Evolutionary conservation across 495 filamentous ascomycete genomes (phyloP), one percentile per base, ranked within the genome.

Genomic region (Neurospora sp.): DNA sequence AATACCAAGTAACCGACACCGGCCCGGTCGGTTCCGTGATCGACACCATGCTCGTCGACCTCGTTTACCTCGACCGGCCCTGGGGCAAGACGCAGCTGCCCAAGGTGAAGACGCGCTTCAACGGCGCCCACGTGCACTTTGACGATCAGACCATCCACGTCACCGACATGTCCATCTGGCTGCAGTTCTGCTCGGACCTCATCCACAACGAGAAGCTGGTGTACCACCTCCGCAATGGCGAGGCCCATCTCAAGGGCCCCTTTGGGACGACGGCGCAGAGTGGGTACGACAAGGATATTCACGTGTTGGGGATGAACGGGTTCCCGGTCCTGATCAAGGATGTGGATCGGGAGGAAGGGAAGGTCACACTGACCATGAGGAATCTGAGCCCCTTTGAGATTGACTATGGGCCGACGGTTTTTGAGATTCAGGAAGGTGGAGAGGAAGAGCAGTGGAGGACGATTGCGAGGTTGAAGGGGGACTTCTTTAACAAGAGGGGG

Each of bases 341-440:
- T 18, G 77, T 71, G 4, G 45, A 70, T 76, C 45, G 73, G 31
- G 18, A 71, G 75, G 8, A 71, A 35, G 9, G 22, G 5, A 61
- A 65, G 14, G 53, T 65, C 12, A 27, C 22, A 6, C 27, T 82
- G 41, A 70, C 65, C 65, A 69, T 80, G 2, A 39, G 16, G 31
- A 82, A 82, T 68, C 79, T 77, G 9, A 75, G 72, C 31, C 77
- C 78, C 1, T 42, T 81, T 3, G 80, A 81, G 71, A 76, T 81
- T 7, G 76, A 74, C 69, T 73, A 81, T 73, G 80, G 81, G n/a
- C 69, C 59, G 20, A 77, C 77, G 69, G 70, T 71, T 4, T 80
- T 80, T 69, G 76, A 79, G 65, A 77, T 82, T 35, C 74, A 53
- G 22, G 73, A 74, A 61, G 71, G 39, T 8, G 20, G 74, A 4